Evolutionary conservation across 2,329 filamentous ascomycete species (phyloP).

Genomic region (Aspergillus sojae): DNA sequence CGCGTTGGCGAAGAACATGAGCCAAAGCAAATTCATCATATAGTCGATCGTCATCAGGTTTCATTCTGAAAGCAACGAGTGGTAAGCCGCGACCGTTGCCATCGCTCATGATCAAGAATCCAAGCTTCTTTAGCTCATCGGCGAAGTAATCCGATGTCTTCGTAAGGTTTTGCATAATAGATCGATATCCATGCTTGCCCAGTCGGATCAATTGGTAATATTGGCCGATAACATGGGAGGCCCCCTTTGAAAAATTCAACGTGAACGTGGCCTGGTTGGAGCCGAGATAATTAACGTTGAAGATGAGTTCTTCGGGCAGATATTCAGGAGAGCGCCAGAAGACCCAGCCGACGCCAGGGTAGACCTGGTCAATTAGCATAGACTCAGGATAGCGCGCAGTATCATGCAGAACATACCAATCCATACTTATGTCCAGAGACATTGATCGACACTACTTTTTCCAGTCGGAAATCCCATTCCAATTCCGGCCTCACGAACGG

Average conservation of each 20-base stretch:
- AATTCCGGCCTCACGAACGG: slow-evolving; percentile 43
- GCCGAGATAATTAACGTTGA: slow-evolving; percentile 71
- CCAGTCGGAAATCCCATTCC: slow-evolving; percentile 31
- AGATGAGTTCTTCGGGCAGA: slow-evolving; percentile 69
- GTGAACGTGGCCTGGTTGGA: slow-evolving; percentile 73
- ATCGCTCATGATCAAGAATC: slow-evolving; percentile 86
- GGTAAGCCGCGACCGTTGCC: slow-evolving; percentile 75
- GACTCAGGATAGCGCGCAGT: not conserved
- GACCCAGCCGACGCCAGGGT: slow-evolving; percentile 71
- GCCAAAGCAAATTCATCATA: slow-evolving; percentile 78
- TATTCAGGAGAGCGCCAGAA: slow-evolving; percentile 68
- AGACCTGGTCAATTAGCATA: slow-evolving; percentile 41
- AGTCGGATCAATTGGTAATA: slow-evolving; percentile 75
- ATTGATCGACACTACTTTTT: slow-evolving; percentile 61
- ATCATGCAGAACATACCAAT: slow-evolving; percentile 43
- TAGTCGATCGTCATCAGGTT: slow-evolving; percentile 55
- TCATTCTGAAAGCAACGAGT: slow-evolving; percentile 82
- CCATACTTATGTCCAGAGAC: slow-evolving; percentile 50
- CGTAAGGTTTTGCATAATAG: slow-evolving; percentile 75
- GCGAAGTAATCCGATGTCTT: slow-evolving; percentile 83
- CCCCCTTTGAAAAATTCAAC: slow-evolving; percentile 72
- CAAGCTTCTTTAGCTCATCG: slow-evolving; percentile 68
- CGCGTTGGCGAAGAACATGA: slow-evolving; percentile 78
- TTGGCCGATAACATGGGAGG: slow-evolving; percentile 69
- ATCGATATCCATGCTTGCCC: slow-evolving; percentile 65